These are phyloP conservation scores for Vigna unguiculata DNA, from an alignment of 306 rosid species.

Conservation along the genomic window DNA sequence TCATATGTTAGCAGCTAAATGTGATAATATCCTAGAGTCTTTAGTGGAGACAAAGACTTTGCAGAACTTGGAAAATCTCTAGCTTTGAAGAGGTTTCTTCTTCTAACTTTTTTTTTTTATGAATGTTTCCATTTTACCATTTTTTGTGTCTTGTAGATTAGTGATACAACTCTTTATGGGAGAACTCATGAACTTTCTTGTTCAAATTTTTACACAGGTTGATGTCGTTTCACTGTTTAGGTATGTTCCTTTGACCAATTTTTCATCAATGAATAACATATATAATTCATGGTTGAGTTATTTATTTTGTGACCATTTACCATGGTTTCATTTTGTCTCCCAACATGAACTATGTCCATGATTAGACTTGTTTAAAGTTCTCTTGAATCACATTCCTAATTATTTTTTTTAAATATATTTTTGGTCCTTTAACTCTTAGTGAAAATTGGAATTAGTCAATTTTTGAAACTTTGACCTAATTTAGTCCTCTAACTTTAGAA, in stretches of 20 bases:
- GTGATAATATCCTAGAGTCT: not conserved
- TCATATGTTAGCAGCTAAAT: not conserved
- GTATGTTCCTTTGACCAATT: not conserved
- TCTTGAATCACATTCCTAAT: too few relatives aligned
- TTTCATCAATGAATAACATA: not conserved
- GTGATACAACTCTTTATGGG: not conserved
- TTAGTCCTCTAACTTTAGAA: too few relatives aligned
- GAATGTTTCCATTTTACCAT: too few relatives aligned
- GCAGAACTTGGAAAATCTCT: not conserved
- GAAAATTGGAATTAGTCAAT: too few relatives aligned
- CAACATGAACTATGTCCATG: not conserved
- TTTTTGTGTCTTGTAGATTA: not conserved
- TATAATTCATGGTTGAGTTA: not conserved
- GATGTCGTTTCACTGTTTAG: constrained; percentile 2
- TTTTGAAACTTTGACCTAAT: too few relatives aligned
- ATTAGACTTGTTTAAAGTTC: not conserved
- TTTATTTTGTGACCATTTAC: constrained; percentile 3
- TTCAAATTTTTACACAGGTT: not conserved
- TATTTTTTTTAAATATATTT: too few relatives aligned
- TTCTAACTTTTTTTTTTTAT: too few relatives aligned
- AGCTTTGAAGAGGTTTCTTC: not conserved
- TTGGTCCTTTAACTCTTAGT: too few relatives aligned
- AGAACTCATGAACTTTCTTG: not conserved
- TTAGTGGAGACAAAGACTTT: not conserved
- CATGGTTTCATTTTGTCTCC: not conserved